A percentile compares a stretch with the other conserved stretches of the same genome.
Evolutionary conservation across 768 basidiomycete genomes (phyloP).

Genomic region (Kwoniella mangroviensis): DNA sequence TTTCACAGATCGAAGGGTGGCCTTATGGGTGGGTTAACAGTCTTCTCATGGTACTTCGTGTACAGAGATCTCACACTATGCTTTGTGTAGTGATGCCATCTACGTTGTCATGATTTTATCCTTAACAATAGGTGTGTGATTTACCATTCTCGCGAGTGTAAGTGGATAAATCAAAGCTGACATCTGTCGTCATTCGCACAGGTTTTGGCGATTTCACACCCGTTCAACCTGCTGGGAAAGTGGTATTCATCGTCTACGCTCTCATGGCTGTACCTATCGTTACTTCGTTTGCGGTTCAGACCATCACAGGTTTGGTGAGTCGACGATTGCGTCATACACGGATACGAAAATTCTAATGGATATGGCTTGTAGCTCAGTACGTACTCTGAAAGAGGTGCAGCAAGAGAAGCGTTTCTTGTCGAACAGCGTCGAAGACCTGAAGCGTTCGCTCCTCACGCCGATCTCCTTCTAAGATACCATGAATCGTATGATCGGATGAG

Average conservation of each 20-base stretch:
- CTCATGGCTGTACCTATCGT: slow-evolving; percentile 57
- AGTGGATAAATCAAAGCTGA: not conserved
- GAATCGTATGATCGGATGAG: slow-evolving; percentile 33
- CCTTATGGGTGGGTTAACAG: slow-evolving; percentile 35
- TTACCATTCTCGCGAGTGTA: not conserved
- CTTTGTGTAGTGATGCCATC: slow-evolving; percentile 37
- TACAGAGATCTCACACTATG: not conserved
- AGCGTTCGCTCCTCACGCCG: slow-evolving; percentile 44
- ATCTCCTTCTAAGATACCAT: slow-evolving; percentile 46
- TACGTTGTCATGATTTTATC: slow-evolving; percentile 52
- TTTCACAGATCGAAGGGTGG: slow-evolving; percentile 57
- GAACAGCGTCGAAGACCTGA: slow-evolving; percentile 23
- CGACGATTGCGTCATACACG: not conserved
- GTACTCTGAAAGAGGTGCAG: slow-evolving; percentile 32
- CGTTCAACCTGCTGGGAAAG: slow-evolving; percentile 40
- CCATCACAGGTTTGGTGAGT: slow-evolving; percentile 49
- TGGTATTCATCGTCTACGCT: slow-evolving; percentile 56
- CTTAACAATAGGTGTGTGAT: slow-evolving; percentile 37
- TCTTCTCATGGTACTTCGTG: not conserved
- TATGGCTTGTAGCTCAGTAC: slow-evolving; percentile 36
- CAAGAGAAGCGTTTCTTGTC: slow-evolving; percentile 23
- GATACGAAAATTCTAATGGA: slow-evolving; percentile 9
- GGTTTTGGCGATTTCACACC: slow-evolving; percentile 57
- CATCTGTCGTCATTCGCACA: slow-evolving; percentile 10
- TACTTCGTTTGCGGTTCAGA: slow-evolving; percentile 56